Evolutionary conservation across 1,284 basidiomycete species (phyloP).

Genomic region (Testicularia cyperi): DNA sequence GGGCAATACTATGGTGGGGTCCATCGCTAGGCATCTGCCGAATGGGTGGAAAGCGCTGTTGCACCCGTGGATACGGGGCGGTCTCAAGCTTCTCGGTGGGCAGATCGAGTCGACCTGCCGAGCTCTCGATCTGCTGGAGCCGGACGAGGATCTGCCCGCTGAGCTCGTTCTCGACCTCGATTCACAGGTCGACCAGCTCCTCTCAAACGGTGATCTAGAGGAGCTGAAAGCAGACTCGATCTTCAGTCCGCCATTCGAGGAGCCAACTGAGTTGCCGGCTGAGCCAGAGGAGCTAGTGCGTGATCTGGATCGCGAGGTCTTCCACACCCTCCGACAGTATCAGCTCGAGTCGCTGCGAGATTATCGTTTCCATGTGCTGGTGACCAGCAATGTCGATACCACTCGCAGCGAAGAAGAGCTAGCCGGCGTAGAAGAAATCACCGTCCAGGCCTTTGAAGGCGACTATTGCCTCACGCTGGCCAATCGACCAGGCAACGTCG

Average conservation of each 20-base stretch:
- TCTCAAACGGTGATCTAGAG: slow-evolving; percentile 9
- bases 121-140: slow-evolving; percentile 9
- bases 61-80: slow-evolving; percentile 23
- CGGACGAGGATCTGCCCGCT: slow-evolving; percentile 12
- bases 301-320: slow-evolving; percentile 22
- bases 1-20: no score
- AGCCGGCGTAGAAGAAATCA: slow-evolving; percentile 16
- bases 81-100: slow-evolving; percentile 18
- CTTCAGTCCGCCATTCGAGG: slow-evolving; percentile 14
- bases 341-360: slow-evolving; percentile 3
- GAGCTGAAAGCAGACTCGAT: slow-evolving; percentile 12
- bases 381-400: not conserved
- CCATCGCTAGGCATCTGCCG: slow-evolving; percentile 11
- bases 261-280: slow-evolving; percentile 20
- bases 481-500: slow-evolving; percentile 14
- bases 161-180: slow-evolving; percentile 24
- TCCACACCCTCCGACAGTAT: slow-evolving; percentile 12
- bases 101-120: slow-evolving; percentile 24
- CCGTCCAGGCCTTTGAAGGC: slow-evolving; percentile 1
- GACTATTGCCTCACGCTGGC: slow-evolving; percentile 8
- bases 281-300: slow-evolving; percentile 16
- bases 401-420: slow-evolving; percentile 5
- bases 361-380: slow-evolving; percentile 23
- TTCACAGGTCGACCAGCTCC: slow-evolving; percentile 13
- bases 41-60: slow-evolving; percentile 15